These are phyloP conservation scores for Ascochyta rabiei DNA, from an alignment of 2,329 filamentous ascomycete species.

Conservation along the genomic window DNA sequence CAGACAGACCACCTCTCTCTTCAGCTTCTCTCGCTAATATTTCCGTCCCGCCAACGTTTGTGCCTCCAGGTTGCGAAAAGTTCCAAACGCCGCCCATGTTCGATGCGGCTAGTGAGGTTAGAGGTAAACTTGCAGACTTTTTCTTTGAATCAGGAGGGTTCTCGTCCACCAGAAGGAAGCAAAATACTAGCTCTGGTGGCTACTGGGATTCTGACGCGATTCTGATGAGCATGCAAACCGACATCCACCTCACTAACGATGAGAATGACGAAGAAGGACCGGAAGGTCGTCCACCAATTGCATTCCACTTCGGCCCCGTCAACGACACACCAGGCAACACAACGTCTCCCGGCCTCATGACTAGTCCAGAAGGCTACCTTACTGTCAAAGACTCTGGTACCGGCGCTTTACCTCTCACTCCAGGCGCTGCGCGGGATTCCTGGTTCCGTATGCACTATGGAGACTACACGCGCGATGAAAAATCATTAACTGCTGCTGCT, in stretches of 20 bases:
- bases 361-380: constrained; percentile 15
- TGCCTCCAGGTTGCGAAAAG: constrained; percentile 34
- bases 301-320: constrained; percentile 9
- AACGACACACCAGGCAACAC: background rate
- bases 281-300: constrained; percentile 18
- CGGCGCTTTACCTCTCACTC: background rate
- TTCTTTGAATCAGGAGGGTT: constrained; percentile 38
- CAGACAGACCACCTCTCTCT: background rate
- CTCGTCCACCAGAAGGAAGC: constrained; percentile 11
- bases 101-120: constrained; percentile 31
- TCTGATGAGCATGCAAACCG: constrained; percentile 39
- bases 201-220: constrained; percentile 46
- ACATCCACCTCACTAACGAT: constrained; percentile 17
- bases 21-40: constrained; percentile 23
- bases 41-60: constrained; percentile 29
- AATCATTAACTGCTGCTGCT: constrained; percentile 8
- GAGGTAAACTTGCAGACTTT: constrained; percentile 41
- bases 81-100: constrained; percentile 37
- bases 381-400: constrained; percentile 5
- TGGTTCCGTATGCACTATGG: constrained; percentile 23
- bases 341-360: constrained; percentile 2
- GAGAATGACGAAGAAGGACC: constrained; percentile 31
- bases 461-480: constrained; percentile 5
- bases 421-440: constrained; percentile 8
- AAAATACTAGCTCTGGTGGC: constrained; percentile 22